A percentile compares a stretch with the other conserved stretches of the same genome.
These are phyloP conservation scores for Saccharomycopsis javanensis DNA, from an alignment of 805 yeast genomes.

Conservation along the genomic window DNA sequence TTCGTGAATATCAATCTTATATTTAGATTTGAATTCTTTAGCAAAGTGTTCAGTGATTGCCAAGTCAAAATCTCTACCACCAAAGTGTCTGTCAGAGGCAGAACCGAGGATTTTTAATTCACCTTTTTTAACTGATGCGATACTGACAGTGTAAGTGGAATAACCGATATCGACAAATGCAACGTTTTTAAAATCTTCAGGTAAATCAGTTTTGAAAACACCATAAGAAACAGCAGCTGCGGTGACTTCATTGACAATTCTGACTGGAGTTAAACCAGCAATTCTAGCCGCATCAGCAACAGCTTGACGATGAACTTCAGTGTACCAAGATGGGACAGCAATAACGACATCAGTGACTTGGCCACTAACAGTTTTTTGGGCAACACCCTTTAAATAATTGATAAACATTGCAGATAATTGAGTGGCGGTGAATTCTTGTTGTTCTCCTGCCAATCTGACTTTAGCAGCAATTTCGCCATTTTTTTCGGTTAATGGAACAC, in stretches of 20 bases:
- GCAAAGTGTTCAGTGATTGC: conserved; percentile 95
- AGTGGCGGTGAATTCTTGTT: conserved; percentile 69
- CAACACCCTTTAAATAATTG: conserved; percentile 76
- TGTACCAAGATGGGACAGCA: conserved; percentile 96
- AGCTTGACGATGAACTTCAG: conserved; percentile 94
- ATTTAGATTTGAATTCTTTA: conserved; percentile 80
- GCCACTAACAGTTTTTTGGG: conserved; percentile 73
- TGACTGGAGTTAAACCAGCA: conserved; percentile 96
- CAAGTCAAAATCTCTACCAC: conserved; percentile 94
- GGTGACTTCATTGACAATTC: conserved; percentile 94
- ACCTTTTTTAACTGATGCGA: conserved; percentile 90
- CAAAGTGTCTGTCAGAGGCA: conserved; percentile 91
- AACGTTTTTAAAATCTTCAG: conserved; percentile 83
- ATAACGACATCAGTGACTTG: conserved; percentile 80
- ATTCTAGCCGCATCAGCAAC: conserved; percentile 89
- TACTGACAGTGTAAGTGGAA: conserved; percentile 83
- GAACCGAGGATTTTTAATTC: conserved; percentile 89
- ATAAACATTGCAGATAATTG: conserved; percentile 94
- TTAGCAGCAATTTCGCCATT: conserved; percentile 76
- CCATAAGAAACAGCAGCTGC: conserved; percentile 99
- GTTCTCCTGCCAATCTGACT: conserved; percentile 76
- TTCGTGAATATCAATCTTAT: conserved; percentile 83
- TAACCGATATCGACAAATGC: conserved; percentile 97
- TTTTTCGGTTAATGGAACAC: conserved; percentile 56
- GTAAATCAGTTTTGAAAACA: conserved; percentile 93